Evolutionary conservation across 1,284 basidiomycete species (phyloP), one percentile per base, ranked within the genome.

Genomic region (Puccinia coronata): DNA sequence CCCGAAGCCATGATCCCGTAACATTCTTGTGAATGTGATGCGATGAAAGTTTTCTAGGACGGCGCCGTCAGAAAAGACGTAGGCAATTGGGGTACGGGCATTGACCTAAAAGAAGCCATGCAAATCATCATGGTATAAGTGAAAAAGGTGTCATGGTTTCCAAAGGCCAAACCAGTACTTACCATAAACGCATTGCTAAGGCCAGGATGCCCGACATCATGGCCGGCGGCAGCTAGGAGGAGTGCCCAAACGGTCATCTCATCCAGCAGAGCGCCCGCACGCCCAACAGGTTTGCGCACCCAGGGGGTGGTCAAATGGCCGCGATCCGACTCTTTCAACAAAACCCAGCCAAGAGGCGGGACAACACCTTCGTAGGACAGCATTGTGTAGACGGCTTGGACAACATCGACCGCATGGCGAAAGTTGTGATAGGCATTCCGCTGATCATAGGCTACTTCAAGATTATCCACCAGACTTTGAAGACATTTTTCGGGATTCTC

Each of bases 341-440:
- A 59, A 91, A 88, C 82, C 89, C 90, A 23, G 63, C 88, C 88
- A 8, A 92, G 89, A 0, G 92, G 90, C 2, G 95, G 96, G 0
- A 93, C 93, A 85, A 92, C 89, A 23, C 91, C 92, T 23, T 93
- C 91, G 34, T 90, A 88, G 72, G 89, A 89, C 39, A 98, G 88
- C 87, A 96, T 96, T 36, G 90, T 91, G 85, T 96, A 94, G 1
- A 91, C 91, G 0, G 95, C 95, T 86, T 98, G 95, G 31, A 97
- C 89, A 16, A 98, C 96, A 86, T 98, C 96, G 65, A 96, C 88
- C 0, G 95, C 95, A 86, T 98, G 95, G 82, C 94, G 91, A 85
- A 96, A 97, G 85, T 98, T 98, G 84, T 98, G 95, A 87, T 98
- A 98, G 20, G 92, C 92, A 87, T 97, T 97, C 76, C 92, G 91